Evolutionary conservation across 2,329 filamentous ascomycete genomes (phyloP), one percentile per base, ranked within the genome.

Genomic region (Cryphonectria parasitica): DNA sequence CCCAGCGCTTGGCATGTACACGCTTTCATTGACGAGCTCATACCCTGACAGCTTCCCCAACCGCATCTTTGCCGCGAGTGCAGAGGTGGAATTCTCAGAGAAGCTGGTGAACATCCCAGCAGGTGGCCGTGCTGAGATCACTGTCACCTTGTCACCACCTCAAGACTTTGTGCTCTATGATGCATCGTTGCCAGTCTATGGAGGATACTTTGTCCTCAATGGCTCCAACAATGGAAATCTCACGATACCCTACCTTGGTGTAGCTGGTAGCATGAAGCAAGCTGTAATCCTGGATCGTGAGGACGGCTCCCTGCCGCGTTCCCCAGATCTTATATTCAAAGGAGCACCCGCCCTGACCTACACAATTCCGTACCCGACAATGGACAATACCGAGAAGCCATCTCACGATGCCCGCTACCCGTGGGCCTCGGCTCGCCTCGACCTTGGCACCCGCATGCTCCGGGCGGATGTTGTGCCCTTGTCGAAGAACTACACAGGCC

Each of bases 161-260:
- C 13, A 36, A 25, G 63, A 15, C 17, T 49, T 65, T 1, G 74
- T 75, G 19, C 72, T 81, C 11, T 74, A 80, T 54, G 71, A 72
- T 8, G 73, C 72, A 0, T 77, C 76, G 6, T 73, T 84, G 31
- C 82, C 82, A 5, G 77, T 84, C 10, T 85, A 84, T 75, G 80
- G 80, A 25, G 83, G 83, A 31, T 84, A 79, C 76, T 76, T 85
- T 63, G 77, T 80, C 17, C 74, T 85, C 66, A 81, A 80, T 54
- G 78, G 78, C 64, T 80, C 78, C 45, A 81, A 80, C 49, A 78
- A 77, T 31, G 78, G 80, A 13, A 73, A 75, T 22, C 77, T 83
- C 25, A 75, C 76, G 5, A 72, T 84, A 15, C 82, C 82, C 2
- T 84, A 84, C 74, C 76, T 81, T 34, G 82, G 82, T 19, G 74